phyloP scores from a whole-genome alignment of 2,329 filamentous ascomycete species.

The Trichoderma aggressivum region DNA sequence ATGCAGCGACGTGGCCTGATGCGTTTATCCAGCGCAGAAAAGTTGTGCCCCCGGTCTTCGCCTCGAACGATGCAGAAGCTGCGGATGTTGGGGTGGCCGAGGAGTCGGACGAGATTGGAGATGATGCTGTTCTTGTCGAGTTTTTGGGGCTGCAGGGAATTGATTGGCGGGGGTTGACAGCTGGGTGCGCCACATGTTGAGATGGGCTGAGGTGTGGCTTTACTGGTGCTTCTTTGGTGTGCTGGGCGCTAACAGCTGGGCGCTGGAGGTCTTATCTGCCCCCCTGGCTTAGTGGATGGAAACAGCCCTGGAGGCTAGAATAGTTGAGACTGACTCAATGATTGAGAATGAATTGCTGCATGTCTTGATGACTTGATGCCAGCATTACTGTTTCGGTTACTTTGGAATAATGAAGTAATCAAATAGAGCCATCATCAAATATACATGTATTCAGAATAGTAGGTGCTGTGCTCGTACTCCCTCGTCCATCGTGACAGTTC shows the following conservation, averaged over 20 bases:
- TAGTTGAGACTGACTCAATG: too few species aligned
- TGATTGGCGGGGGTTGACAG: slow-evolving; percentile 3
- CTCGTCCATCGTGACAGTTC: background rate
- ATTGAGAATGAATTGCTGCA: background rate
- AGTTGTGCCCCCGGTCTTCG: background rate
- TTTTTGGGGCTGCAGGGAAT: background rate
- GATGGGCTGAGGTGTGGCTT: background rate
- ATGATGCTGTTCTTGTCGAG: slow-evolving; percentile 2
- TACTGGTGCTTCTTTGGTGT: background rate
- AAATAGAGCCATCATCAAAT: background rate
- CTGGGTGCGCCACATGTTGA: background rate
- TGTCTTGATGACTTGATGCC: background rate
- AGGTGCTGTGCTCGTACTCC: too few species aligned
- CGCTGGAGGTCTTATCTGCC: background rate
- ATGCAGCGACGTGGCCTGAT: slow-evolving; percentile 10
- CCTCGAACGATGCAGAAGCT: slow-evolving; percentile 1
- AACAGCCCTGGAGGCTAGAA: too few species aligned
- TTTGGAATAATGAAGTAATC: background rate
- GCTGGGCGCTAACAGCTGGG: background rate
- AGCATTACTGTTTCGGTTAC: background rate
- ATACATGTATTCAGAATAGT: too few species aligned
- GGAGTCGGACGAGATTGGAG: background rate
- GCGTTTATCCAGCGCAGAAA: background rate
- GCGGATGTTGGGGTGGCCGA: slow-evolving; percentile 7
- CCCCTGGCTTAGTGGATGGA: background rate